Conservation (phyloP, 306 rosid genomes). For the Cicer cuneatum region DNA sequence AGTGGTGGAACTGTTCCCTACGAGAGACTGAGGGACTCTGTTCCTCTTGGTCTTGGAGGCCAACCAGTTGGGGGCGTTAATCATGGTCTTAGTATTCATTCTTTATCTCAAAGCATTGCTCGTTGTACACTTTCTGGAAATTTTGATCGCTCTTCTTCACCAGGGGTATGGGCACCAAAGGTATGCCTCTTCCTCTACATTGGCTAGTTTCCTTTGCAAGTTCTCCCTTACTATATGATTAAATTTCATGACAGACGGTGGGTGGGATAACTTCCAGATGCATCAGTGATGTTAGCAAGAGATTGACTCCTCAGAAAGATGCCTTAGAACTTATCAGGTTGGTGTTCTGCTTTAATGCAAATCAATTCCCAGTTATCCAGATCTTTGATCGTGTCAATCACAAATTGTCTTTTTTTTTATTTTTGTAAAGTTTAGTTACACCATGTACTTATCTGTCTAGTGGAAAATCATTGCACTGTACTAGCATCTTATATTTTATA, state of each 20-base stretch:
- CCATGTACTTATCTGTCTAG: neutral
- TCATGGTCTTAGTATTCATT: conserved; percentile 50
- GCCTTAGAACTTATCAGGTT: conserved; percentile 75
- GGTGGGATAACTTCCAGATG: conserved; percentile 58
- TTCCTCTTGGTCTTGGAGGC: conserved; percentile 52
- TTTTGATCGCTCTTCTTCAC: conserved; percentile 59
- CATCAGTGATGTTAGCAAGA: conserved; percentile 56
- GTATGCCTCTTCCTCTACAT: conserved; percentile 50
- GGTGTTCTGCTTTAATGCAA: conserved; percentile 47
- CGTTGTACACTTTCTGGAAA: conserved; percentile 57
- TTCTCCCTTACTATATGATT: conserved; percentile 17
- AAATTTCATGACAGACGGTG: conserved; percentile 58
- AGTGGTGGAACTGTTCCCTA: conserved; percentile 59
- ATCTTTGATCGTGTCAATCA: no score
- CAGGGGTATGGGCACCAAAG: conserved; percentile 66
- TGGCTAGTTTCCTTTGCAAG: conserved; percentile 31
- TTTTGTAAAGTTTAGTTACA: conserved; percentile 3
- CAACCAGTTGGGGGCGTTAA: conserved; percentile 52
- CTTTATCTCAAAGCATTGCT: conserved; percentile 60
- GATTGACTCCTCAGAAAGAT: conserved; percentile 59
- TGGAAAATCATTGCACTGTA: conserved; percentile 28
- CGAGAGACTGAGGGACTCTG: conserved; percentile 62
- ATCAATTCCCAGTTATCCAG: no score
- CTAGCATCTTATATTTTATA: conserved; percentile 28
- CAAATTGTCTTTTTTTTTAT: neutral